phyloP scores from a whole-genome alignment of 352 stramenopile species.

The Phytophthora sp. region DNA sequence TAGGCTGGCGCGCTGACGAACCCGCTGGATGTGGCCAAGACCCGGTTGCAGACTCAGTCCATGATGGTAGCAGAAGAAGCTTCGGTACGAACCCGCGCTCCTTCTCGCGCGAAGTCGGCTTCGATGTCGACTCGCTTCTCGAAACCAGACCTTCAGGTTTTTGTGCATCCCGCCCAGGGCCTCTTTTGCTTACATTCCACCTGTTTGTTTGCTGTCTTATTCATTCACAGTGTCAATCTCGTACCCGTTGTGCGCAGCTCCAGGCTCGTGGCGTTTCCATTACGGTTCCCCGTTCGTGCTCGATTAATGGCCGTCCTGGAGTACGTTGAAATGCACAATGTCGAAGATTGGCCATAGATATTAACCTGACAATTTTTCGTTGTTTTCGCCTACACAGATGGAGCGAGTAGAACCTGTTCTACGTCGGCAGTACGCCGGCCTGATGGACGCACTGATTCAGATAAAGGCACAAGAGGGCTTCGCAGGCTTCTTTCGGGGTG shows the following conservation, averaged over 20 bases:
- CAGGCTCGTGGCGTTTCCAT: conserved; percentile 67
- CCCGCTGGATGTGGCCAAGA: conserved; percentile 99
- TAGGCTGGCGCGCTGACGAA: conserved; percentile 93
- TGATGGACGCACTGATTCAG: conserved; percentile 77
- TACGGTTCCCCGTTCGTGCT: conserved; percentile 65
- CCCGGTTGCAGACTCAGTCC: conserved; percentile 95
- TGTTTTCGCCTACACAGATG: conserved; percentile 13
- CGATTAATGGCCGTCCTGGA: conserved; percentile 47
- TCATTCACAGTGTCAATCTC: conserved; percentile 74
- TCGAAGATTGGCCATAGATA: not conserved
- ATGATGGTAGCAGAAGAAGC: conserved; percentile 66
- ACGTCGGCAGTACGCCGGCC: conserved; percentile 73
- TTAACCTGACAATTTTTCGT: not conserved
- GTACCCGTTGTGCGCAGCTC: conserved; percentile 76
- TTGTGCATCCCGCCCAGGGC: conserved; percentile 39
- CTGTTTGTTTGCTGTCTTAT: conserved; percentile 50
- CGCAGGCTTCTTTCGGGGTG: conserved; percentile 95
- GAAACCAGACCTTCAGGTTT: conserved; percentile 63
- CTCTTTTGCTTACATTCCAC: conserved; percentile 38
- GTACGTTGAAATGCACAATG: conserved; percentile 33
- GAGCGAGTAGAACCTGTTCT: conserved; percentile 53
- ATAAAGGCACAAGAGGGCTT: conserved; percentile 95
- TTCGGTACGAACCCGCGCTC: conserved; percentile 53
- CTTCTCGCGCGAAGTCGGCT: conserved; percentile 36
- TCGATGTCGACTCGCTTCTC: conserved; percentile 45